Evolutionary conservation across 73 alveolate species (phyloP).

Genomic region (Tetrahymena elliotti): DNA sequence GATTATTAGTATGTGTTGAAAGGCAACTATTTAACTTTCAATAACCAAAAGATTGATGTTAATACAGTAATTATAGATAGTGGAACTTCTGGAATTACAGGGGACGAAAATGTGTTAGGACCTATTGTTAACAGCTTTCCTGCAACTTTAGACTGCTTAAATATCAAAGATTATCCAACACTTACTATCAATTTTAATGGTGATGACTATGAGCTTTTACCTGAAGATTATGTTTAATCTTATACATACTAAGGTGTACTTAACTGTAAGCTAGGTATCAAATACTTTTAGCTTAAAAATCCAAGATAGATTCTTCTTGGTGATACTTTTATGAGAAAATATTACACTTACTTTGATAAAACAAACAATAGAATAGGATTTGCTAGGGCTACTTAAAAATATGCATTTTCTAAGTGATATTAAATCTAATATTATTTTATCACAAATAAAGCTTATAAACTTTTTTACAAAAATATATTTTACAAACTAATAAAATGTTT

Average conservation of each 20-base stretch:
- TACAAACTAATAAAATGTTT: no score
- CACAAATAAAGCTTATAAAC: no score
- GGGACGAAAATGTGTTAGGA: background rate
- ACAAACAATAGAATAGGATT: conserved; percentile 55
- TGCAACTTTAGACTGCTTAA: background rate
- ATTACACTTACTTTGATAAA: conserved; percentile 48
- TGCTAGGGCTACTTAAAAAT: conserved; percentile 26
- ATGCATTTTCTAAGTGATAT: background rate
- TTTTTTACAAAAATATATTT: no score
- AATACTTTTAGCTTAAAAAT: background rate
- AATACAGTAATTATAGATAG: background rate
- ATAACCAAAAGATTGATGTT: background rate
- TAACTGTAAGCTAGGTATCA: background rate
- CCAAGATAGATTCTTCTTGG: conserved; percentile 7
- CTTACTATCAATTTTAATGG: background rate
- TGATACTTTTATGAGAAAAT: conserved; percentile 49
- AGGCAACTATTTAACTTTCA: background rate
- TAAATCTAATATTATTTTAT: background rate
- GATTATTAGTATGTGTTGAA: background rate
- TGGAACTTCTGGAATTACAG: background rate
- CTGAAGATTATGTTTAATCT: background rate
- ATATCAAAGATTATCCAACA: background rate
- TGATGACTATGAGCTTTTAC: background rate
- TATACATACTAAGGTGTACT: background rate
- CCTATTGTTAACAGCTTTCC: background rate